These are phyloP conservation scores for Panicum miliaceum DNA, from an alignment of 176 grass and related monocot genomes.

Conservation along the genomic window DNA sequence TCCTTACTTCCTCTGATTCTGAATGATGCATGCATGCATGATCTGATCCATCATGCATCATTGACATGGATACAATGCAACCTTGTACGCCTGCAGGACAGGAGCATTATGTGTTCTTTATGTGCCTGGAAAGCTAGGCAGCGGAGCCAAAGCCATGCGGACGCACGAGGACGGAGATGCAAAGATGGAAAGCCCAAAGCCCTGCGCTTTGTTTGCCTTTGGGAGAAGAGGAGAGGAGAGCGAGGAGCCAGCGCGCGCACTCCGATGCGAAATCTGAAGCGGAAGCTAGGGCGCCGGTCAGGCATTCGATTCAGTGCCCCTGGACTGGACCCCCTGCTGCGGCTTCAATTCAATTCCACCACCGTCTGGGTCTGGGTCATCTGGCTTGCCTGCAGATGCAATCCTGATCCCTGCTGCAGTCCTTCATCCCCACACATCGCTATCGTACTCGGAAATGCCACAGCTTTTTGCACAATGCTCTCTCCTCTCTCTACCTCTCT, in stretches of 20 bases:
- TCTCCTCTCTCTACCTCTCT: neutral
- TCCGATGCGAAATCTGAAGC: constrained; percentile 18
- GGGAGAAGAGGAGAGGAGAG: neutral
- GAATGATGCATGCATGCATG: neutral
- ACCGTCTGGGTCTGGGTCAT: neutral
- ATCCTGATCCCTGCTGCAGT: constrained; percentile 36
- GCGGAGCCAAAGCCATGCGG: neutral
- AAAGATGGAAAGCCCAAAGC: neutral
- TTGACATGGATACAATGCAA: neutral
- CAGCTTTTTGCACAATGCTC: constrained; percentile 40
- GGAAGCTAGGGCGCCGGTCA: constrained; percentile 24
- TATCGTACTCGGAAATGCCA: constrained; percentile 10
- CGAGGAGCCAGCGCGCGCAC: neutral
- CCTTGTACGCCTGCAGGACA: neutral
- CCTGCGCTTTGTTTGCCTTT: neutral
- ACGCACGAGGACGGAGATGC: neutral
- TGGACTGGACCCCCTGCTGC: neutral
- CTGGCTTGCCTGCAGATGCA: constrained; percentile 45
- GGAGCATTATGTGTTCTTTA: neutral
- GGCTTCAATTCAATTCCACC: constrained; percentile 15
- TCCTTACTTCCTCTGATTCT: neutral
- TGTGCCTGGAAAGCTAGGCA: constrained; percentile 20
- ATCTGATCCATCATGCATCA: neutral
- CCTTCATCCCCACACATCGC: constrained; percentile 45
- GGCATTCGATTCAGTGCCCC: constrained; percentile 90